Evolutionary conservation across 164 flowering plant genomes (phyloP).

Genomic region (Dillenia turbinata): DNA sequence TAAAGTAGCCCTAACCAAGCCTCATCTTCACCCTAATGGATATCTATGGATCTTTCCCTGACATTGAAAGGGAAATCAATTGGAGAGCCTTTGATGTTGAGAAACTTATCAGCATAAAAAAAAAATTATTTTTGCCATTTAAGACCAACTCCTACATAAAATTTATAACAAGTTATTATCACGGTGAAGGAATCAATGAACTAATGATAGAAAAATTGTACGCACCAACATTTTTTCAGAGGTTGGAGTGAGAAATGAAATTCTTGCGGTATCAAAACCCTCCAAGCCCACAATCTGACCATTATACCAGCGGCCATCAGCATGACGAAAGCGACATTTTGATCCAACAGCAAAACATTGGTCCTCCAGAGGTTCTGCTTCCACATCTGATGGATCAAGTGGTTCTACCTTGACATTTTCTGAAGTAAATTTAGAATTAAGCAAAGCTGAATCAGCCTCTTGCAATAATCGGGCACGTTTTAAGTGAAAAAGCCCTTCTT

Average conservation of each 20-base stretch:
- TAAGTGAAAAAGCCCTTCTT: slow-evolving; percentile 75
- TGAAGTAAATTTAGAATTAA: slow-evolving; percentile 6
- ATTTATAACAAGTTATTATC: too few species aligned
- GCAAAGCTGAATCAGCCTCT: slow-evolving; percentile 52
- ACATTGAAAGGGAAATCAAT: too few species aligned
- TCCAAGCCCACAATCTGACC: slow-evolving; percentile 60
- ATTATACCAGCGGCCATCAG: slow-evolving; percentile 90
- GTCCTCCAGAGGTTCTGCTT: slow-evolving; percentile 50
- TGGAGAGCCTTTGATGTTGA: too few species aligned
- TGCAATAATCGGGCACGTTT: slow-evolving; percentile 73
- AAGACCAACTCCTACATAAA: too few species aligned
- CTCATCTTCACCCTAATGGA: too few species aligned
- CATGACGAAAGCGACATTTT: slow-evolving; percentile 84
- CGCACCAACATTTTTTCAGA: slow-evolving; percentile 86
- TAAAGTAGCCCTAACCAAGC: too few species aligned
- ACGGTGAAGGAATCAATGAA: too few species aligned
- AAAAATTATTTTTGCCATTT: too few species aligned
- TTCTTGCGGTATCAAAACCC: slow-evolving; percentile 48
- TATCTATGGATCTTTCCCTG: too few species aligned
- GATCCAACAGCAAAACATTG: slow-evolving; percentile 51
- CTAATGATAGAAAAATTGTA: slow-evolving; percentile 1
- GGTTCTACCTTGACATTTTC: slow-evolving; percentile 51
- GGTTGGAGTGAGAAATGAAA: slow-evolving; percentile 85
- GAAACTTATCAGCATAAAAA: too few species aligned
- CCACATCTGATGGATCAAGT: slow-evolving; percentile 35